Conservation (phyloP, 306 rosid genomes). For the Purshia tridentata region DNA sequence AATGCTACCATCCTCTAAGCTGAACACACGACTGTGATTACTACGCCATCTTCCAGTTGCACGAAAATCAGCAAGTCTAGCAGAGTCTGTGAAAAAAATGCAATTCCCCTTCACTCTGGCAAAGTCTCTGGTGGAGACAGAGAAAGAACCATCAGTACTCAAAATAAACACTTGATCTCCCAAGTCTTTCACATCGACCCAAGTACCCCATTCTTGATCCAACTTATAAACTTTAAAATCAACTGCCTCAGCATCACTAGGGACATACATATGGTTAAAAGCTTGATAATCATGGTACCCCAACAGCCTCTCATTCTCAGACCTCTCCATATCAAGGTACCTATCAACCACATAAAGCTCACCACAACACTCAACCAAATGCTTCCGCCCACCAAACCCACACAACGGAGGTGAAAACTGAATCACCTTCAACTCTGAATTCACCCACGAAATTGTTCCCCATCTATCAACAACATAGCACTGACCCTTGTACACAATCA, state of each 20-base stretch:
- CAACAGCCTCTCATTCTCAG: not conserved
- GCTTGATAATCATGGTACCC: not conserved
- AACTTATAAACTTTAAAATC: constrained; percentile 33
- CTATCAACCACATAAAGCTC: constrained; percentile 42
- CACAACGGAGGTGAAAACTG: constrained; percentile 30
- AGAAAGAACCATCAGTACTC: constrained; percentile 5
- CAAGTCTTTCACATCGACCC: constrained; percentile 28
- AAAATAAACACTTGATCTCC: constrained; percentile 19
- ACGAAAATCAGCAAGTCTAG: not conserved
- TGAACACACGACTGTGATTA: not conserved
- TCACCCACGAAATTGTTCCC: constrained; percentile 40
- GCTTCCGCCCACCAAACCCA: constrained; percentile 22
- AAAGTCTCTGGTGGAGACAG: not conserved
- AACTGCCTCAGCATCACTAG: not conserved
- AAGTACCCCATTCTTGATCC: constrained; percentile 38
- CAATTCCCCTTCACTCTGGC: constrained; percentile 12
- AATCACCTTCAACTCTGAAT: constrained; percentile 27
- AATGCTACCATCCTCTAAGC: constrained; percentile 8
- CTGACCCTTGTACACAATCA: constrained; percentile 31
- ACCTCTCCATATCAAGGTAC: not conserved
- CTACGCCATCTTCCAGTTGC: no score
- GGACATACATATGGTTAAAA: not conserved
- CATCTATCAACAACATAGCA: constrained; percentile 30
- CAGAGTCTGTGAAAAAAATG: not conserved
- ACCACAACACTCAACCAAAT: constrained; percentile 39